Percentiles rank a stretch among this genome's conserved stretches.
These are phyloP conservation scores for Rhodomyrtus psidioides DNA, from an alignment of 441 rosid genomes.

Conservation along the genomic window DNA sequence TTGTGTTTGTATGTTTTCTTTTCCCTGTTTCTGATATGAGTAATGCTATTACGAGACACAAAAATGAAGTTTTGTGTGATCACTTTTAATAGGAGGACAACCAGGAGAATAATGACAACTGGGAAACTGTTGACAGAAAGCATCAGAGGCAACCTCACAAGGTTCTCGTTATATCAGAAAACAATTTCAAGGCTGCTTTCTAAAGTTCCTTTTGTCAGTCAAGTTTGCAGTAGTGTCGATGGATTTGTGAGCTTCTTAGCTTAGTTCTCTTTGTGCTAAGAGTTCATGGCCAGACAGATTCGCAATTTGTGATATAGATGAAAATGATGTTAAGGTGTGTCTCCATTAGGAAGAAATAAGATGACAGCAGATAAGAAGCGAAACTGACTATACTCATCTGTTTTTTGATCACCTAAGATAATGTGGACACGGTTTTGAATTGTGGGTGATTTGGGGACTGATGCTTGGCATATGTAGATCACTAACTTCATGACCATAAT, in stretches of 20 bases:
- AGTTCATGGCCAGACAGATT: background rate
- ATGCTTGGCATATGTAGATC: background rate
- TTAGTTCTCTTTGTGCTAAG: background rate
- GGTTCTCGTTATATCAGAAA: conserved; percentile 18
- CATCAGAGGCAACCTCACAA: conserved; percentile 49
- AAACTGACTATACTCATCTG: background rate
- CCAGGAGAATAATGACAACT: conserved; percentile 43
- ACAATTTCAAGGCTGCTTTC: background rate
- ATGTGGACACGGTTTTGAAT: background rate
- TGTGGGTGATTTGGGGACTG: background rate
- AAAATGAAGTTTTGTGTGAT: background rate
- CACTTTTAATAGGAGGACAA: conserved; percentile 23
- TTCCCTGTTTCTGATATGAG: background rate
- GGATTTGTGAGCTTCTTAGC: background rate
- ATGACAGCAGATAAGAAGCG: background rate
- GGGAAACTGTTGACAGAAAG: conserved; percentile 79
- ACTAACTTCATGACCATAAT: background rate
- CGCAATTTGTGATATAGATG: background rate
- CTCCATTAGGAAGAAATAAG: background rate
- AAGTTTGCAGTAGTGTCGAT: background rate
- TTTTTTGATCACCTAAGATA: background rate
- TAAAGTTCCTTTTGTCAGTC: background rate
- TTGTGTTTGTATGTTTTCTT: background rate
- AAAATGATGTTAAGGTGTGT: background rate
- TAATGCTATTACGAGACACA: background rate